phyloP scores from a whole-genome alignment of 768 basidiomycete species.

The Kwoniella europaea region DNA sequence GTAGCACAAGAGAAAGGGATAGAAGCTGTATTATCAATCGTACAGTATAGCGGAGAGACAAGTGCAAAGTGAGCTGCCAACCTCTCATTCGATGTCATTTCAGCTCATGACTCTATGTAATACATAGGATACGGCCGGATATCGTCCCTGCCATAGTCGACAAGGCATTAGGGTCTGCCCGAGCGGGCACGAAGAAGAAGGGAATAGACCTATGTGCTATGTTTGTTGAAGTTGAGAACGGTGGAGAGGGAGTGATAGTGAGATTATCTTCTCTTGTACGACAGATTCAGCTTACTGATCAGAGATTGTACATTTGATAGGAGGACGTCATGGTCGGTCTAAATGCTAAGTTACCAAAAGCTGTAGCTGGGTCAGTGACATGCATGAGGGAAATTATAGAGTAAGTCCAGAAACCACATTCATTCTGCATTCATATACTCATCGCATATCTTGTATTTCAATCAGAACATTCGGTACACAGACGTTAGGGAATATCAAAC shows the following conservation, averaged over 20 bases:
- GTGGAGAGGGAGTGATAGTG: slow-evolving; percentile 84
- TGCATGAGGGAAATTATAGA: slow-evolving; percentile 82
- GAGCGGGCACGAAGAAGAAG: slow-evolving; percentile 86
- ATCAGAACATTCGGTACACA: slow-evolving; percentile 78
- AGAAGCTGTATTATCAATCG: slow-evolving; percentile 80
- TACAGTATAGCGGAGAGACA: slow-evolving; percentile 89
- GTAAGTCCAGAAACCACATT: slow-evolving; percentile 61
- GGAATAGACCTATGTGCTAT: slow-evolving; percentile 83
- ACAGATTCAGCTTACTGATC: slow-evolving; percentile 1
- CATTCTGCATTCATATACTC: not conserved
- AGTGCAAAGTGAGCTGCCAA: slow-evolving; percentile 64
- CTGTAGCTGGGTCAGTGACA: slow-evolving; percentile 76
- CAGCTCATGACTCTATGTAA: not conserved
- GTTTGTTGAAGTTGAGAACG: slow-evolving; percentile 92
- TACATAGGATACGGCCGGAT: slow-evolving; percentile 68
- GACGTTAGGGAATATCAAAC: slow-evolving; percentile 63
- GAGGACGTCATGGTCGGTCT: slow-evolving; percentile 81
- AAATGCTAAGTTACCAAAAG: slow-evolving; percentile 90
- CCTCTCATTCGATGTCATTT: not conserved
- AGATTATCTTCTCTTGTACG: slow-evolving; percentile 58
- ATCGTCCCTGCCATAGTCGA: slow-evolving; percentile 93
- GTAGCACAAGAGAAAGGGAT: slow-evolving; percentile 98
- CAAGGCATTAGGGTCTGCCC: slow-evolving; percentile 88
- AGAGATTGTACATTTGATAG: slow-evolving; percentile 58
- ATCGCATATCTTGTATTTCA: not conserved